These are phyloP conservation scores for Curvularia sp. DNA, from an alignment of 2,329 filamentous ascomycete species.

Conservation along the genomic window DNA sequence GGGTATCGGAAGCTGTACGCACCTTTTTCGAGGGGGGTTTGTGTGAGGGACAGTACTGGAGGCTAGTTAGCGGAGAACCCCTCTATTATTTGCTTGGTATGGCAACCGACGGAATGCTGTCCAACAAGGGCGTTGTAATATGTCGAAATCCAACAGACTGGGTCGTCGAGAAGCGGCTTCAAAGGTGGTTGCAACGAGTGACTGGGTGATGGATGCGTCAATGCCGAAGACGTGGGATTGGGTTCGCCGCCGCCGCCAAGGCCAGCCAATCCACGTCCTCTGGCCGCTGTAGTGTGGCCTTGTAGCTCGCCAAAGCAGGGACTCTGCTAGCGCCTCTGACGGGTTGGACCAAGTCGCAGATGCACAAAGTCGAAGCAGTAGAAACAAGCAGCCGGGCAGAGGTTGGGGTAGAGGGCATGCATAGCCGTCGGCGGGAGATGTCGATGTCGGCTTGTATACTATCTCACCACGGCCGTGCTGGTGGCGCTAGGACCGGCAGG, in stretches of 20 bases:
- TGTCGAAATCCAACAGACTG: slow-evolving; percentile 21
- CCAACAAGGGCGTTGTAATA: slow-evolving; percentile 12
- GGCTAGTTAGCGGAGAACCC: slow-evolving; percentile 46
- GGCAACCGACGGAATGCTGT: slow-evolving; percentile 35
- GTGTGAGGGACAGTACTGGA: slow-evolving; percentile 40
- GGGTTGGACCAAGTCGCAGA: not conserved
- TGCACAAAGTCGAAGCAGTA: not conserved
- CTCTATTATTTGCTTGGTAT: slow-evolving; percentile 34
- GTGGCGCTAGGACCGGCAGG: slow-evolving; percentile 43
- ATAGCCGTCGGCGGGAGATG: slow-evolving; percentile 29
- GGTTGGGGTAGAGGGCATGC: slow-evolving; percentile 8
- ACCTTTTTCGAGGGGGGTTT: slow-evolving; percentile 42
- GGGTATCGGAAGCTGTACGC: slow-evolving; percentile 30
- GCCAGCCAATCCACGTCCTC: slow-evolving; percentile 36
- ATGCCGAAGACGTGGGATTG: slow-evolving; percentile 41
- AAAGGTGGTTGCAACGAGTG: slow-evolving; percentile 21
- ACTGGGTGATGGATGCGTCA: slow-evolving; percentile 29
- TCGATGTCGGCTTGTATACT: slow-evolving; percentile 43
- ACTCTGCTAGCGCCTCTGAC: slow-evolving; percentile 23
- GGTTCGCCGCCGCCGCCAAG: slow-evolving; percentile 46
- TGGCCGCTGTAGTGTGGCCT: slow-evolving; percentile 47
- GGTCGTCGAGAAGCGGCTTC: slow-evolving; percentile 13
- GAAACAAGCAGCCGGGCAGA: not conserved
- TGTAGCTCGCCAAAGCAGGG: slow-evolving; percentile 35
- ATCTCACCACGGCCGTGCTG: slow-evolving; percentile 39